Conservation (phyloP, 148 eudicot species). For the Simmondsia chinensis region DNA sequence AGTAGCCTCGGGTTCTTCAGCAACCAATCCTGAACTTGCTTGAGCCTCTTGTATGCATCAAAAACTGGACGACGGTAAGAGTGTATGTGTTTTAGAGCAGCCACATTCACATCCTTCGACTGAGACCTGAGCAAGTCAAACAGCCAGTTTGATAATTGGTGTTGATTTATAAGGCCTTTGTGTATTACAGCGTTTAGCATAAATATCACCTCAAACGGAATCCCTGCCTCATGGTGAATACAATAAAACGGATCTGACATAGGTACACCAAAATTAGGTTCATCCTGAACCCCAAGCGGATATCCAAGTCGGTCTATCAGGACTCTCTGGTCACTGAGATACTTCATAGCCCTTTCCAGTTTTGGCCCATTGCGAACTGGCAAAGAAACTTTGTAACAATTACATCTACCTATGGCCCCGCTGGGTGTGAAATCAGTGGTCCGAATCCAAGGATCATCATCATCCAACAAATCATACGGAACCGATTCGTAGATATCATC, state of each 20-base stretch:
- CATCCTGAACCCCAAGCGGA: constrained; percentile 33
- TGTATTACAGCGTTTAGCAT: constrained; percentile 70
- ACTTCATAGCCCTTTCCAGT: constrained; percentile 39
- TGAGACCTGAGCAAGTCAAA: constrained; percentile 43
- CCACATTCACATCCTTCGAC: constrained; percentile 42
- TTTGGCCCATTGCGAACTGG: constrained; percentile 50
- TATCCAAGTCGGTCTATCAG: constrained; percentile 4
- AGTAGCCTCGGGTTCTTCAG: constrained; percentile 49
- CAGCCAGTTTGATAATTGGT: constrained; percentile 44
- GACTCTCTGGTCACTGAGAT: constrained; percentile 42
- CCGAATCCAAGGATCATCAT: constrained; percentile 94
- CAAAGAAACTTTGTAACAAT: constrained; percentile 37
- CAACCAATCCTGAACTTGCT: constrained; percentile 52
- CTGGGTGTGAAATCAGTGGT: constrained; percentile 63
- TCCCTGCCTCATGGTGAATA: constrained; percentile 34
- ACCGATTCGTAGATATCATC: constrained; percentile 61
- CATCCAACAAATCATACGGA: constrained; percentile 71
- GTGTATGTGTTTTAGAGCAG: constrained; percentile 64
- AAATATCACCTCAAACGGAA: constrained; percentile 48
- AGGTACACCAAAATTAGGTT: constrained; percentile 46
- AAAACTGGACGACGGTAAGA: constrained; percentile 47
- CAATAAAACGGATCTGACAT: constrained; percentile 54
- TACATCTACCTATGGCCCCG: constrained; percentile 74
- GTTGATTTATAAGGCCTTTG: constrained; percentile 67
- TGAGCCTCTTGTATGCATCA: constrained; percentile 45